Base-by-base conservation (phyloP, 257 asterid species). In the Henckelia pumila region DNA sequence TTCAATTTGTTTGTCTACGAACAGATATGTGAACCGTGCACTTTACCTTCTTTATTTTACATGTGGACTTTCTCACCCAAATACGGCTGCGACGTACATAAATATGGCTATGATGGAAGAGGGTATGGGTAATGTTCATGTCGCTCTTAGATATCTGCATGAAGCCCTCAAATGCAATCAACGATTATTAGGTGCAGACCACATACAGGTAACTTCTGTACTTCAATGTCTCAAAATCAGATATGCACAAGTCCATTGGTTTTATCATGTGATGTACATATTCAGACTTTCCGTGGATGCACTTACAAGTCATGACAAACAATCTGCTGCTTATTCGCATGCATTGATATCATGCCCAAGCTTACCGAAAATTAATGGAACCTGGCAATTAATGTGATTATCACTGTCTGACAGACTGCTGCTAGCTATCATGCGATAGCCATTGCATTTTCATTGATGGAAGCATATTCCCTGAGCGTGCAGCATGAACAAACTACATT, bases 21-120 rank as follows among this genome's bases (percentile, higher is more conserved):
- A 56, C 96, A 94, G 99, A 76, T 94, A 94, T 47, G 99, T 91
- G 81, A 94, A 91, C 84, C 99, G 99, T 59, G 98, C 99, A 24
- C 67, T 94, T 59, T 91, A 85, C 81, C 98, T 94, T 78, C 96
- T 94, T 58, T 92, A 94, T 78, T 91, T 94, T 85, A 91, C 96
- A 32, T 94, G 99, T 73, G 99, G 99, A 50, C 87, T 91, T 70
- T 91, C 99, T 74, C 99, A 94, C 75, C 99, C 99, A 56, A 94
- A 94, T 81, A 94, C 99, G 14, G 99, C 99, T 59, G 99, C 99
- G 69, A 94, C 99, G 32, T 94, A 91, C 77, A 94, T 94, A 64
- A 94, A 94, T 71, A 92, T 94, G 78, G 99, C 99, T 67, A 94
- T 94, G 99, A 94, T 94, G 99, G 99, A 94, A 82, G 99, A 94